These are phyloP conservation scores for Talaromyces proteolyticus DNA, from an alignment of 495 filamentous ascomycete genomes.

Conservation along the genomic window DNA sequence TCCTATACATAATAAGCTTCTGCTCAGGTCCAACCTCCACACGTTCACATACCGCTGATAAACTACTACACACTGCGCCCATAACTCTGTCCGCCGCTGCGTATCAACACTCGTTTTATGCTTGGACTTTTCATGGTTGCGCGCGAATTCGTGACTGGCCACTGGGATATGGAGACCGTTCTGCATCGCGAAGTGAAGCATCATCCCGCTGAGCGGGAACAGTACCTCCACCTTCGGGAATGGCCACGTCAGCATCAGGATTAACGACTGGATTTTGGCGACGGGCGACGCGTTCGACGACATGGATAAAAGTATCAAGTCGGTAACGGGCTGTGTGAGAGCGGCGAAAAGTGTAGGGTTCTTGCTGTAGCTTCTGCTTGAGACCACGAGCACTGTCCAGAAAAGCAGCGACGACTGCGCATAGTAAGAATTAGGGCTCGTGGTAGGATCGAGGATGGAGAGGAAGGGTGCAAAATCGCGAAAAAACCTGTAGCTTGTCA, in stretches of 20 bases:
- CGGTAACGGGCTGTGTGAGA: constrained; percentile 30
- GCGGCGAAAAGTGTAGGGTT: constrained; percentile 37
- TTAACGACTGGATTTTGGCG: constrained; percentile 40
- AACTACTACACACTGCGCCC: constrained; percentile 35
- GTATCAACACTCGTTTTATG: constrained; percentile 23
- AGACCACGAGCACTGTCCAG: constrained; percentile 40
- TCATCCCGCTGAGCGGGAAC: constrained; percentile 33
- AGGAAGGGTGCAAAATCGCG: constrained; percentile 37
- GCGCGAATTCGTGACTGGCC: constrained; percentile 39
- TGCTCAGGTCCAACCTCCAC: not conserved
- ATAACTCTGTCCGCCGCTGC: constrained; percentile 23
- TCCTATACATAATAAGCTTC: constrained; percentile 12
- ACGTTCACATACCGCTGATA: constrained; percentile 28
- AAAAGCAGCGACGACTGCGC: constrained; percentile 42
- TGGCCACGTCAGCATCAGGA: constrained; percentile 45
- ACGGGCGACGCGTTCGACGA: constrained; percentile 30
- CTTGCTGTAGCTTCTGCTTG: constrained; percentile 22
- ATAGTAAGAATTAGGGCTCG: constrained; percentile 36
- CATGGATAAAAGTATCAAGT: constrained; percentile 39
- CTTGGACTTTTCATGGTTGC: constrained; percentile 9
- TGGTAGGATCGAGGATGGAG: constrained; percentile 35
- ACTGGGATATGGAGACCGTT: constrained; percentile 42
- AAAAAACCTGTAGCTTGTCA: constrained; percentile 32
- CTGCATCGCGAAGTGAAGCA: constrained; percentile 43
- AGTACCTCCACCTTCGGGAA: constrained; percentile 41